Base-by-base conservation (phyloP, 208 protist genomes). In the Crithidia expoeki region DNA sequence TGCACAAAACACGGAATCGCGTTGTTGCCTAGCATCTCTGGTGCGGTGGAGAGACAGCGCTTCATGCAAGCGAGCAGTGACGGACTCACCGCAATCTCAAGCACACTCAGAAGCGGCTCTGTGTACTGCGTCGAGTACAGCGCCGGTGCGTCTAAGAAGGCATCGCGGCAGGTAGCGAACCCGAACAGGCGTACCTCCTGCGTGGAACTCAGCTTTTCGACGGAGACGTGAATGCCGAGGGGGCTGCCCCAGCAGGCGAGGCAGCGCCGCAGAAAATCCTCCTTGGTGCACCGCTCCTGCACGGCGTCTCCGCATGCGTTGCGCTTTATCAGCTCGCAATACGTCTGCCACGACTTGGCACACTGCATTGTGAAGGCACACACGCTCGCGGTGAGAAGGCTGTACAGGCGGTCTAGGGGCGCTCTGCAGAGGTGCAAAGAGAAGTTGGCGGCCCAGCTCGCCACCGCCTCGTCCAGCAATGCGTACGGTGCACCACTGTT, bases 191-290 rank as follows among this genome's bases (percentile, higher is more conserved):
- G 64, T 14, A 69, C 50, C 38, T 81, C 76, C 21, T 59, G 30
- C 16, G 72, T 72, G 0, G 64, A 56, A 58, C 56, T 7, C 10
- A 72, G 27, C n/a, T 32, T 2, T 50, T 72, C 61, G 0, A 80
- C 65, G 10, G 71, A 58, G 1, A 92, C 33, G 69, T 89, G 83
- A 14, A 92, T 67, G 40, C 77, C 86, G 9, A 92, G 74, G 6
- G 89, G 89, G 56, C 80, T 90, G 40, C 80, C 84, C 78, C 84
- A 86, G 63, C 73, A 81, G 3, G 84, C 84, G 16, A 89, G 34
- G 61, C 78, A 85, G 38, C 74, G 62, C 19, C 74, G 72, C 38
- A 94, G 63, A 51, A 92, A 85, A 7, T 83, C 84, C 28, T 84
- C 80, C 62, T 89, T 91, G 16, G 67, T 69, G 66, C 70, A 85